Base-by-base conservation (phyloP, 23 red algal genomes). In the Gracilaria gracilis region DNA sequence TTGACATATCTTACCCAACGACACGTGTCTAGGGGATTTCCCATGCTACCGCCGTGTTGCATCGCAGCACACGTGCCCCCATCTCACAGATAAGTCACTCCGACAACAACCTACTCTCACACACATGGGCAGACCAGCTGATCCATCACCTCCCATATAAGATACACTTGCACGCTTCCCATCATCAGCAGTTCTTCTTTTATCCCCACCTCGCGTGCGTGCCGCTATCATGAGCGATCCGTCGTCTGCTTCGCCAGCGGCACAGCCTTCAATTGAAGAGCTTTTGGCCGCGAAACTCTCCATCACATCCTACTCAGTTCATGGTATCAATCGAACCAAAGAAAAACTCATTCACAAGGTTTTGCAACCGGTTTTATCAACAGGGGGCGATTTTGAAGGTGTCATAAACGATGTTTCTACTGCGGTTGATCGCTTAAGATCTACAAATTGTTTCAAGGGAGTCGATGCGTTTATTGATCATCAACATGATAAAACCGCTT, bases 391-490 rank as follows among this genome's bases (percentile, higher is more conserved):
- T 34, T 93, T 96, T 49, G 69, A 72, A 35, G 82, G 87, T 39
- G 82, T 90, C 12, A 80, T 98, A 61, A 83, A 93, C 61, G 79
- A 87, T 57, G 80, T 95, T 9, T 92, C 92, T 0, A 53, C 71
- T 33, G 96, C 93, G 3, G 77, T 94, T n/a, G 96, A 98, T 83
- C 92, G 87, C 40, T 77, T 98, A 58, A 82, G 88, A 64, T 55
- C 79, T 15, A 95, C 93, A 48, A 87, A 88, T 67, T 89, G 84
- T 38, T 98, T 84, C 35, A 71, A 78, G 65, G 93, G 87, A 33
- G 88, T 98, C 1, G 93, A 95, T 59, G 89, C 91, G 21, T 92
- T 80, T 37, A 61, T 98, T 46, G 96, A 98, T 76, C 79, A 58
- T 42, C 38, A 37, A 32, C 64, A 53, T 72, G 87, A 70, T 27